Conservation (phyloP, 2,329 filamentous ascomycete genomes). For the Pseudogymnoascus sp. region DNA sequence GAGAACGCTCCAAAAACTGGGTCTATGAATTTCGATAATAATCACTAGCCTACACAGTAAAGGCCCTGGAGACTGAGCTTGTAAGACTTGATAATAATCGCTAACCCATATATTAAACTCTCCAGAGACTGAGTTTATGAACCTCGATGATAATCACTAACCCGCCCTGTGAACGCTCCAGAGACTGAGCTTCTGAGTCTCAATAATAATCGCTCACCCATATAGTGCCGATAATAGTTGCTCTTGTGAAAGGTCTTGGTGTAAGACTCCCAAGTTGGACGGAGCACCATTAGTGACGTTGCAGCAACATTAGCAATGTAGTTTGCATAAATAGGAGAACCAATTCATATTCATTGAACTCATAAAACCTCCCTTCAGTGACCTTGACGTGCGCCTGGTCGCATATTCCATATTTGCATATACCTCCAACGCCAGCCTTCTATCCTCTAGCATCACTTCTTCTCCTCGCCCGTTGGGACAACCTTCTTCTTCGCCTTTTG, state of each 20-base stretch:
- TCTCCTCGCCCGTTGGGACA: constrained; percentile 20
- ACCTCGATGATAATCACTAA: too few species aligned
- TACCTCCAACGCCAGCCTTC: constrained; percentile 3
- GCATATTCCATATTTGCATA: neutral
- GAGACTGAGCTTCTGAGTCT: too few species aligned
- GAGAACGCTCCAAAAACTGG: too few species aligned
- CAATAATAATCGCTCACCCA: neutral
- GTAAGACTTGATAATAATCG: too few species aligned
- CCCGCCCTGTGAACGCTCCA: too few species aligned
- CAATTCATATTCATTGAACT: neutral
- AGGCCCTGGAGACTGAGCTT: too few species aligned
- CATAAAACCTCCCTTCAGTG: neutral
- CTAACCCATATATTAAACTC: too few species aligned
- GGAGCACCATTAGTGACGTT: neutral
- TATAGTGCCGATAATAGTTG: neutral
- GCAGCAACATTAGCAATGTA: neutral
- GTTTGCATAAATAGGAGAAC: neutral
- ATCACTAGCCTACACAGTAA: too few species aligned
- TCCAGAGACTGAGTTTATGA: too few species aligned
- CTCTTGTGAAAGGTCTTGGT: neutral
- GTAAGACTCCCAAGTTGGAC: too few species aligned
- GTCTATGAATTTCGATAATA: too few species aligned
- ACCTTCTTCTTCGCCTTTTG: constrained; percentile 55
- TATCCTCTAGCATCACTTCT: constrained; percentile 15
- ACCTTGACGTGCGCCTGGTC: neutral